Conservation (phyloP, 1,139 yeast genomes). For the Kluyveromyces sp. region DNA sequence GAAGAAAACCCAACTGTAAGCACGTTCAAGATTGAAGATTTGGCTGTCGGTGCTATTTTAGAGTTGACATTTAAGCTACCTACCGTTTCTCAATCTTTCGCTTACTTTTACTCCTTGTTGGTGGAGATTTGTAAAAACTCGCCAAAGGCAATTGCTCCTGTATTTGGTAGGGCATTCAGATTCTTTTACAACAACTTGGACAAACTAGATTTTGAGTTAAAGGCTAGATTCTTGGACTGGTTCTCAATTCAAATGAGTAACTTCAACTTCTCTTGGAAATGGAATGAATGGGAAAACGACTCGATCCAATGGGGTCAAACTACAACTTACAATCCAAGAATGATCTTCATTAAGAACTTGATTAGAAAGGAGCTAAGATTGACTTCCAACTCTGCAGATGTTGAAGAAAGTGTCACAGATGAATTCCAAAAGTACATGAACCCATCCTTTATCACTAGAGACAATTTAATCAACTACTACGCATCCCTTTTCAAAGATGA, state of each 20-base stretch:
- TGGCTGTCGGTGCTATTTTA: constrained; percentile 76
- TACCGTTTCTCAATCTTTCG: constrained; percentile 51
- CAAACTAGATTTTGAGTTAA: constrained; percentile 66
- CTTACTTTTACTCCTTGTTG: constrained; percentile 80
- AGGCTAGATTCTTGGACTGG: constrained; percentile 79
- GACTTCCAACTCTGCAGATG: constrained; percentile 58
- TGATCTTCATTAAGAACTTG: constrained; percentile 66
- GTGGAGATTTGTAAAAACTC: constrained; percentile 83
- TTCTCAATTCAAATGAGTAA: constrained; percentile 88
- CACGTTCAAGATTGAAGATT: constrained; percentile 89
- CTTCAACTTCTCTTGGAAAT: constrained; percentile 94
- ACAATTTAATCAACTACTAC: constrained; percentile 33
- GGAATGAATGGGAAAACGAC: constrained; percentile 88
- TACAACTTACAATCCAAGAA: constrained; percentile 55
- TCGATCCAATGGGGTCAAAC: constrained; percentile 34
- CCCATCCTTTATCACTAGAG: constrained; percentile 36
- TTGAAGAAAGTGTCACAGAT: constrained; percentile 66
- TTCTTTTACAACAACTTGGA: constrained; percentile 66
- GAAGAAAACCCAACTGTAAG: constrained; percentile 36
- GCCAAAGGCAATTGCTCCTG: constrained; percentile 90
- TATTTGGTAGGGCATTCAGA: constrained; percentile 88
- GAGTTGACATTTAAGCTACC: constrained; percentile 76
- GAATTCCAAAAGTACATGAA: constrained; percentile 65
- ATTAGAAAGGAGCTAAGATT: constrained; percentile 79
- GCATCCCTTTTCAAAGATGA: constrained; percentile 25